Conservation (phyloP, 129 eudicot genomes). For the Centrapalus pauciflorus region DNA sequence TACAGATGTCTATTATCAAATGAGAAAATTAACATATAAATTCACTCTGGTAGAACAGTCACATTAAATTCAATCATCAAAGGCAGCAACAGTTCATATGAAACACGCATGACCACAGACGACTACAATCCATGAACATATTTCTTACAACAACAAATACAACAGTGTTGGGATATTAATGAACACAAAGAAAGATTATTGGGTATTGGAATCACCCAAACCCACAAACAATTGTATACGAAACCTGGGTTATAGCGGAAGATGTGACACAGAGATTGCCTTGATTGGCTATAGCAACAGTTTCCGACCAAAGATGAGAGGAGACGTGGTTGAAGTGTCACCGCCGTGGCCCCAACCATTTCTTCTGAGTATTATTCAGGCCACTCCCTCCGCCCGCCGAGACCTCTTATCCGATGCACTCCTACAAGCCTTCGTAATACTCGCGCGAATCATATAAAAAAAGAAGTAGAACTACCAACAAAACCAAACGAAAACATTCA, state of each 20-base stretch:
- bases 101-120: neutral
- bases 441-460: neutral
- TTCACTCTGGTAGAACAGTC: neutral
- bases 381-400: neutral
- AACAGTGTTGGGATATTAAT: neutral
- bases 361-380: neutral
- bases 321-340: conserved; percentile 46
- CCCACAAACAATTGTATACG: neutral
- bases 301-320: conserved; percentile 50
- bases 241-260: conserved; percentile 55
- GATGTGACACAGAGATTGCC: conserved; percentile 33
- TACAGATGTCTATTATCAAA: neutral
- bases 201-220: neutral
- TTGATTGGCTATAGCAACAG: conserved; percentile 28
- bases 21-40: neutral
- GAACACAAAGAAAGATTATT: neutral
- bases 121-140: neutral
- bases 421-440: neutral
- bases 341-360: conserved; percentile 37
- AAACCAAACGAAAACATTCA: no score
- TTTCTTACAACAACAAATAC: neutral
- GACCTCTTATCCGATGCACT: conserved; percentile 10
- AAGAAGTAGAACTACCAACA: no score
- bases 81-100: neutral
- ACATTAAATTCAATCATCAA: neutral